Evolutionary conservation across 1,284 basidiomycete species (phyloP), one percentile per base, ranked within the genome.

Genomic region (Trichosporon asahii): DNA sequence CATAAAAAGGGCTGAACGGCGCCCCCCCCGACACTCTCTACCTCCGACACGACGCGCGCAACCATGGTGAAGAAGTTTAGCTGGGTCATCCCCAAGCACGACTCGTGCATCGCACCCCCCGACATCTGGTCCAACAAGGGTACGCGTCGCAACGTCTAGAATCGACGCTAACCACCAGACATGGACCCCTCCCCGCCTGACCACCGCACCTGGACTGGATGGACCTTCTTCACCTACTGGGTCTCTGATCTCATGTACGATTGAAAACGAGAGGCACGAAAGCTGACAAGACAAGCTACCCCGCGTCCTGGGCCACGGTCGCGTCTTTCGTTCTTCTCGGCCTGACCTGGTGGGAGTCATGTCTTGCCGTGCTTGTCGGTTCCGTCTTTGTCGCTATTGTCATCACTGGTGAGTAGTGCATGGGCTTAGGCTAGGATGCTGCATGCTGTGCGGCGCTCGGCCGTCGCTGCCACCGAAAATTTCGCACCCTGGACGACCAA

Each of bases 51-150:
- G 63, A 64, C 63, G n/a, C 23, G 33, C 33, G 21, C 63, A 37
- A 40, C 61, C 21, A 46, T 66, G 31, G 31, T 33, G 57, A 66
- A 66, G 21, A 55, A 49, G 60, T n/a, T 35, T 23, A 53, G 23
- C 57, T 79, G 78, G 78, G 74, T 76, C 23, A 68, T 81, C 57
- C 78, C 78, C 60, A 80, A 79, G 74, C 76, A 81, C 68, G 77
- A 79, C 14, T 77, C 76, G 57, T 76, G 77, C 63, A 78, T 81
- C 63, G 79, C 79, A 1, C 78, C 79, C 11, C 75, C 77, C 9
- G 68, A 77, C 35, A 73, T 80, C 29, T 81, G 78, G 78, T 76
- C 71, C 66, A 81, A 81, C 74, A 77, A 78, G 71, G 79, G 78
- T 79, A 44, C 55, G 75, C 23, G 27, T 57, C 8, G 14, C 35